phyloP scores from a whole-genome alignment of 306 rosid species.

The Prinsepia uniflora region DNA sequence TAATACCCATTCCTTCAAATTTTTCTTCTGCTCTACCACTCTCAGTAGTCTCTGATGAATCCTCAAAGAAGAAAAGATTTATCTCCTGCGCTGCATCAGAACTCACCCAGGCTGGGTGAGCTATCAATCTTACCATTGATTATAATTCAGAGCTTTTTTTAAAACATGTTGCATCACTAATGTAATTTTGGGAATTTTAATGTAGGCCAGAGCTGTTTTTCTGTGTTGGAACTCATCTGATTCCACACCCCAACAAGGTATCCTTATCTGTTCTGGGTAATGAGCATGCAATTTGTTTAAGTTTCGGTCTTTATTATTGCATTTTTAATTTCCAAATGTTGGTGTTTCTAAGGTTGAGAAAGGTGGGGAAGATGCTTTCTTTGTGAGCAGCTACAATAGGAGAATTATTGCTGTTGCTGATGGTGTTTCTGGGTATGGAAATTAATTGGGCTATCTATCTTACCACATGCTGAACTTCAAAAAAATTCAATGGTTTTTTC shows the following conservation, averaged over 20 bases:
- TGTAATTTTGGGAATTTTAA: conserved; percentile 13
- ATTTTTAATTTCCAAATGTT: conserved; percentile 12
- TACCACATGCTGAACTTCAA: neutral
- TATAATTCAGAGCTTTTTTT: too few species aligned
- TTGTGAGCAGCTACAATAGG: conserved; percentile 62
- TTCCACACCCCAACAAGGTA: conserved; percentile 88
- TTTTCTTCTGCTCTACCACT: conserved; percentile 23
- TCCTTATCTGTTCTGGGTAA: neutral
- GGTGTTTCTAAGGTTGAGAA: conserved; percentile 56
- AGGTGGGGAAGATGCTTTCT: conserved; percentile 96
- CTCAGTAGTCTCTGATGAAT: conserved; percentile 23
- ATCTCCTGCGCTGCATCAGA: conserved; percentile 47
- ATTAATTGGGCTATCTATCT: conserved; percentile 7
- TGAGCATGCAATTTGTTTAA: neutral
- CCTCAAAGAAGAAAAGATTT: conserved; percentile 40
- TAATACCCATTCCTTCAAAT: conserved; percentile 28
- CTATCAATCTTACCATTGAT: neutral
- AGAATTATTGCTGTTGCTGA: conserved; percentile 93
- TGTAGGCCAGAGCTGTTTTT: conserved; percentile 67
- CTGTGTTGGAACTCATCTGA: conserved; percentile 68
- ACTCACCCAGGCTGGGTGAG: conserved; percentile 55
- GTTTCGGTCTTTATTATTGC: neutral
- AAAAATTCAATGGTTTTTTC: neutral
- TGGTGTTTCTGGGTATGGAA: conserved; percentile 91
- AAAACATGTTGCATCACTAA: neutral